Evolutionary conservation across 345 rosid genomes (phyloP).

Genomic region (sweet orange (Citrus sinensis)): DVS_A1.0 CM039161.1:5707501-5708000

Average conservation of each 20-base stretch:
- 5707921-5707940: constrained; percentile 43
- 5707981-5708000: constrained; percentile 26
- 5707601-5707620: constrained; percentile 56
- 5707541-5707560: constrained; percentile 46
- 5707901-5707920: constrained; percentile 47
- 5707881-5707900: constrained; percentile 54
- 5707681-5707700: neutral
- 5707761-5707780: constrained; percentile 43
- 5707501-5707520: constrained; percentile 25
- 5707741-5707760: constrained; percentile 46
- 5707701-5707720: neutral
- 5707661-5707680: neutral
- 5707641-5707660: neutral
- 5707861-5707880: constrained; percentile 53
- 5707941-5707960: constrained; percentile 35
- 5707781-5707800: constrained; percentile 27
- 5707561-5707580: constrained; percentile 32
- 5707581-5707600: constrained; percentile 41
- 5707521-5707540: constrained; percentile 42
- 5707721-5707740: constrained; percentile 35
- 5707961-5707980: constrained; percentile 20
- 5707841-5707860: constrained; percentile 47
- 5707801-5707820: neutral
- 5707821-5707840: neutral
- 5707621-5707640: constrained; percentile 53